Conservation (phyloP, 2,329 filamentous ascomycete genomes). For the Arthroderma sp. region DNA sequence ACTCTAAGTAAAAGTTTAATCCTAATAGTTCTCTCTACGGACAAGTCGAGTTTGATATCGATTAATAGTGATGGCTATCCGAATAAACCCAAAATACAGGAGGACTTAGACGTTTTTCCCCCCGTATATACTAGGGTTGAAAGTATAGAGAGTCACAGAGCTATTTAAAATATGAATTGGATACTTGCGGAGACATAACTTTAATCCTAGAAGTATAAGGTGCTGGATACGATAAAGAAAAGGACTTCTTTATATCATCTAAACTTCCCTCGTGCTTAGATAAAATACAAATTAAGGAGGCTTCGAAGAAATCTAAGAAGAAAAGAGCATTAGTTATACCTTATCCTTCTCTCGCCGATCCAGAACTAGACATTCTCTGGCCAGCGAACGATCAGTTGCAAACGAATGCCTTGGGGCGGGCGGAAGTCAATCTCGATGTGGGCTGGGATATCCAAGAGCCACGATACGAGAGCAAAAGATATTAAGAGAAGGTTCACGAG, state of each 20-base stretch:
- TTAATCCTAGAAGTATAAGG: not conserved
- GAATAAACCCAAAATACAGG: no score
- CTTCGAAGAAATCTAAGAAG: not conserved
- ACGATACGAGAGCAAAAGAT: not conserved
- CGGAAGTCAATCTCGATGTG: not conserved
- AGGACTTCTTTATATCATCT: not conserved
- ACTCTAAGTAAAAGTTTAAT: no score
- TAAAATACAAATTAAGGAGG: not conserved
- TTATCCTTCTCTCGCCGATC: not conserved
- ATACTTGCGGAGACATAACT: not conserved
- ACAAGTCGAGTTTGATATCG: no score
- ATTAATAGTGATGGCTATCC: no score
- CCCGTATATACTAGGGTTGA: not conserved
- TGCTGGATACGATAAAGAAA: not conserved
- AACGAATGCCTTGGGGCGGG: not conserved
- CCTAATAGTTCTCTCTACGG: no score
- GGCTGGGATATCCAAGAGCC: not conserved
- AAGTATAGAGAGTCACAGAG: not conserved
- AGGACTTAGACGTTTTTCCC: no score
- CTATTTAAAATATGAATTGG: not conserved
- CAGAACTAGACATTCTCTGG: not conserved
- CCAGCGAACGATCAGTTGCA: not conserved
- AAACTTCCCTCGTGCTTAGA: not conserved
- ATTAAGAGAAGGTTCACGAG: no score
- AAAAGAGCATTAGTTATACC: not conserved